Percentiles rank a stretch among this genome's conserved stretches.
Evolutionary conservation across 2,329 filamentous ascomycete species (phyloP).

Genomic region (Penicillium sp.): DNA sequence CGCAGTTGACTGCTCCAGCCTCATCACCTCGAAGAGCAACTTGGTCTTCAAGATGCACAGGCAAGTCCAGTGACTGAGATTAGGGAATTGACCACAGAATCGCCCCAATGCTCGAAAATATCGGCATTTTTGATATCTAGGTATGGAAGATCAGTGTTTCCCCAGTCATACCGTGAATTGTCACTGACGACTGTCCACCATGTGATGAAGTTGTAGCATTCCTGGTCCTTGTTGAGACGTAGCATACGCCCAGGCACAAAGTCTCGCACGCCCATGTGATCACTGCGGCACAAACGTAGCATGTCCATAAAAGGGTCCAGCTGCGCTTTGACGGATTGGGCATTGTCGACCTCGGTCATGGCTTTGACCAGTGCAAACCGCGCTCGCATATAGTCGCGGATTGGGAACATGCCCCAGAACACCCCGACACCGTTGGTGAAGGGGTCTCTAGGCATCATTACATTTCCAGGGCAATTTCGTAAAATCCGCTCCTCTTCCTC

Average conservation of each 20-base stretch:
- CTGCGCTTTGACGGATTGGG: conserved; percentile 39
- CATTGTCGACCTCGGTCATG: conserved; percentile 37
- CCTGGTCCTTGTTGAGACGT: conserved; percentile 53
- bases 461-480: conserved; percentile 34
- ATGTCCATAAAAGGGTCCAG: conserved; percentile 49
- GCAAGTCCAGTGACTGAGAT: conserved; percentile 15
- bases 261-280: conserved; percentile 50
- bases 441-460: conserved; percentile 38
- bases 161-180: conserved; percentile 30
- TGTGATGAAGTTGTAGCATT: conserved; percentile 55
- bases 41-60: conserved; percentile 42
- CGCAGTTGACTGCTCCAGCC: neutral
- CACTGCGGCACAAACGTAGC: conserved; percentile 48
- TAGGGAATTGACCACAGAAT: conserved; percentile 19
- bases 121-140: conserved; percentile 45
- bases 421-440: conserved; percentile 45
- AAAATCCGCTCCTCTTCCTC: conserved; percentile 42
- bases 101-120: conserved; percentile 41
- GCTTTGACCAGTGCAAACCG: conserved; percentile 36
- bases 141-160: conserved; percentile 35
- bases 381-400: conserved; percentile 50
- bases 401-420: conserved; percentile 49
- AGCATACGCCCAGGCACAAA: conserved; percentile 48
- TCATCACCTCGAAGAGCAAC: conserved; percentile 36
- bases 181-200: conserved; percentile 41